Evolutionary conservation across 2,329 filamentous ascomycete genomes (phyloP).

Genomic region (Penicillium hordei): DNA sequence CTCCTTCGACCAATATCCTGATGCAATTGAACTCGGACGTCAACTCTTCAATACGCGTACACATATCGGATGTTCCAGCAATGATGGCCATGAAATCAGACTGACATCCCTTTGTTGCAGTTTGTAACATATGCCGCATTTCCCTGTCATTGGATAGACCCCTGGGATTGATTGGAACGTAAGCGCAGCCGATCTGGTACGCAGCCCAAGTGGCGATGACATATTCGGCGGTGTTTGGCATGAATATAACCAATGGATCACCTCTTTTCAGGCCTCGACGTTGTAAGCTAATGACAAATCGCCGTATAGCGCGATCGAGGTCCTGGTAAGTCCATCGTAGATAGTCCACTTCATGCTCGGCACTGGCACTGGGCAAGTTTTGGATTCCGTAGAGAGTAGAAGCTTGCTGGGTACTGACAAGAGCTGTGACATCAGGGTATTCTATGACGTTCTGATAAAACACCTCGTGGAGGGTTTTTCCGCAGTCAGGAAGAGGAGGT

Average conservation of each 20-base stretch:
- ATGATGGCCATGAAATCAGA: background rate
- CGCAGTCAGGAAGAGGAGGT: background rate
- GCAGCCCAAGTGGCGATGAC: constrained; percentile 19
- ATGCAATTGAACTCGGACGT: background rate
- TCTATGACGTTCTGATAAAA: background rate
- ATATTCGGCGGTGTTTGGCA: constrained; percentile 18
- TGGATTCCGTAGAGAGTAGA: constrained; percentile 7
- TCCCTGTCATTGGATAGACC: constrained; percentile 8
- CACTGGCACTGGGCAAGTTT: background rate
- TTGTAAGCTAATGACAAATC: background rate
- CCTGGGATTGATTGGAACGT: constrained; percentile 19
- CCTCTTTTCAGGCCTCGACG: background rate
- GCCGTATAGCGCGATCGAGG: constrained; percentile 1
- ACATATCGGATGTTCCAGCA: background rate
- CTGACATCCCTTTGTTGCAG: background rate
- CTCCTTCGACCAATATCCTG: constrained; percentile 6
- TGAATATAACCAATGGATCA: background rate
- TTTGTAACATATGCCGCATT: constrained; percentile 4
- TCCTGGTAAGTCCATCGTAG: constrained; percentile 9
- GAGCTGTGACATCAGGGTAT: background rate
- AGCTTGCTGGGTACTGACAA: constrained; percentile 7
- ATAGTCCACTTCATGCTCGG: background rate
- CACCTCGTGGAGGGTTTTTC: background rate
- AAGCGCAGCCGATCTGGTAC: constrained; percentile 15
- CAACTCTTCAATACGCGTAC: constrained; percentile 1